Conservation (phyloP, 1,284 basidiomycete species). For the Apiotrichum veenhuisii region DNA sequence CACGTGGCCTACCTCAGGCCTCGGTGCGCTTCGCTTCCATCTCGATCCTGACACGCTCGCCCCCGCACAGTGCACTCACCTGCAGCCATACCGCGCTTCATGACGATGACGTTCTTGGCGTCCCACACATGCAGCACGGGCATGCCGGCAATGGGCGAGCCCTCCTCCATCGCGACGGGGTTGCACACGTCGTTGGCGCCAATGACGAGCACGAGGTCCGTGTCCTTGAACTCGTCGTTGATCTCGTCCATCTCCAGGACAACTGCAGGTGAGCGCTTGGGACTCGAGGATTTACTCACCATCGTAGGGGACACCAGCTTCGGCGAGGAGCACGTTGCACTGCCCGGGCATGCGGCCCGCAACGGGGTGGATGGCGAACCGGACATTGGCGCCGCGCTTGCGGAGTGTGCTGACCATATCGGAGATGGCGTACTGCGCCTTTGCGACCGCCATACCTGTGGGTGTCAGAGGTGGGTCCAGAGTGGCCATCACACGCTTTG, state of each 20-base stretch:
- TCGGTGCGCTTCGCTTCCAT: not conserved
- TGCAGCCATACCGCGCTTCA: conserved; percentile 75
- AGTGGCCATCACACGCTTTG: too few species aligned
- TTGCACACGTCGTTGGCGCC: conserved; percentile 89
- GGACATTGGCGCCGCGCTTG: conserved; percentile 68
- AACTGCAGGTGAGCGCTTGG: conserved; percentile 52
- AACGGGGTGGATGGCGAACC: conserved; percentile 46
- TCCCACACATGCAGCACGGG: conserved; percentile 84
- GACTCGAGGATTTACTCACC: conserved; percentile 53
- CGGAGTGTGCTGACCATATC: conserved; percentile 70
- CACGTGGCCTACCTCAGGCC: too few species aligned
- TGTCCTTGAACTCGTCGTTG: conserved; percentile 79
- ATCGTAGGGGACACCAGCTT: conserved; percentile 82
- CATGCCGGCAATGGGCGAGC: conserved; percentile 81
- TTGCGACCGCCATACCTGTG: conserved; percentile 70
- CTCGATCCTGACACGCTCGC: too few species aligned
- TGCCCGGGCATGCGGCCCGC: conserved; percentile 53
- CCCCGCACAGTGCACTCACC: conserved; percentile 14
- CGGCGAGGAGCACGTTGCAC: conserved; percentile 79
- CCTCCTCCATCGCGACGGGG: conserved; percentile 78
- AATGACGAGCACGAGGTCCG: conserved; percentile 68
- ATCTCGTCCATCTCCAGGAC: conserved; percentile 88
- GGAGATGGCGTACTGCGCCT: conserved; percentile 79
- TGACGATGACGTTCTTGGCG: conserved; percentile 81
- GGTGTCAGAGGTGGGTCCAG: conserved; percentile 1